phyloP scores from a whole-genome alignment of 495 filamentous ascomycete species.

The Tuber borchii region DNA sequence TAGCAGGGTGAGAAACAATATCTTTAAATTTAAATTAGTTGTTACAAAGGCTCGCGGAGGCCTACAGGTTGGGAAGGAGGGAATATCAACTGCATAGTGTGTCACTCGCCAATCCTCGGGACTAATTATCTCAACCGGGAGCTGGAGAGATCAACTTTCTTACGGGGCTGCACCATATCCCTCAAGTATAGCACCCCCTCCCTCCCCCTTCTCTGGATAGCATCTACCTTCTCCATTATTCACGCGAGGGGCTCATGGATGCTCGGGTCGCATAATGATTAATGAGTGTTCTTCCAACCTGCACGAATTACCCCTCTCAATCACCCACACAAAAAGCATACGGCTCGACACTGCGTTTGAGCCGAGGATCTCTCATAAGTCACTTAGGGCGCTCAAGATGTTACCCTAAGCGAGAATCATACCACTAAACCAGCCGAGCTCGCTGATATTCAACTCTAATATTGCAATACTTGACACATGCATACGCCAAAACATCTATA shows the following conservation, averaged over 20 bases:
- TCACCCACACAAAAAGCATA: background rate
- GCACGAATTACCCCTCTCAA: background rate
- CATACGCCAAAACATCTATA: background rate
- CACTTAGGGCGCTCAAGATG: background rate
- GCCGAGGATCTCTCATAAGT: conserved; percentile 11
- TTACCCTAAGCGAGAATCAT: conserved; percentile 15
- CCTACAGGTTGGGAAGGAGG: background rate
- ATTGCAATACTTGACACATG: background rate
- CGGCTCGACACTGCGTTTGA: background rate
- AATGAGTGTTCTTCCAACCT: background rate
- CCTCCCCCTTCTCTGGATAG: background rate
- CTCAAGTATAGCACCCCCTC: background rate
- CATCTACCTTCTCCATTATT: background rate
- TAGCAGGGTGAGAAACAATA: background rate
- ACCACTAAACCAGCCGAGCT: conserved; percentile 11
- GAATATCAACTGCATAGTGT: background rate
- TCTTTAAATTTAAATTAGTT: background rate
- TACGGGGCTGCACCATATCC: background rate
- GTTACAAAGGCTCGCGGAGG: background rate
- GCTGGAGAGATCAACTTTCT: background rate
- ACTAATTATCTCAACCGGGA: background rate
- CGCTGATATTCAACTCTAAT: background rate
- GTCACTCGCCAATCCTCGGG: background rate
- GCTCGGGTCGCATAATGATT: background rate
- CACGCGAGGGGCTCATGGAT: background rate